A percentile compares a stretch with the other conserved stretches of the same genome.
These are phyloP conservation scores for Pseudogymnoascus sp. DNA, from an alignment of 2,329 filamentous ascomycete species.

Conservation along the genomic window DNA sequence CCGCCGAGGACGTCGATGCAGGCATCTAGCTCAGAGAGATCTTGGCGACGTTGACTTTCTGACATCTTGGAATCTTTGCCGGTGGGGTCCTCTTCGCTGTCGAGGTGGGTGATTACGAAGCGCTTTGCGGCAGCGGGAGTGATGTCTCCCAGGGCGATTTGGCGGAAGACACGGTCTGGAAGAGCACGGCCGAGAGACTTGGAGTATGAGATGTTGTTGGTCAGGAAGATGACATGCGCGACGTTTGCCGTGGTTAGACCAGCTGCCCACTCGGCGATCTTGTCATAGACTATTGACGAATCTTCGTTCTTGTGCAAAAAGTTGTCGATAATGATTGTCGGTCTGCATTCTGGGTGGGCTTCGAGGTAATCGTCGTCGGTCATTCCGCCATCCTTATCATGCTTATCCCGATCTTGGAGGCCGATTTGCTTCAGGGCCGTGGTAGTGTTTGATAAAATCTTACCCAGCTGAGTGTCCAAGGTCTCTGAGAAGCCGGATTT, in stretches of 20 bases:
- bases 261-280: constrained; percentile 84
- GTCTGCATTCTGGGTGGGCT: constrained; percentile 72
- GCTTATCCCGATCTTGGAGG: constrained; percentile 58
- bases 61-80: constrained; percentile 22
- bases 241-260: constrained; percentile 76
- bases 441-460: constrained; percentile 80
- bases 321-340: constrained; percentile 85
- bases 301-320: constrained; percentile 74
- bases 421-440: constrained; percentile 71
- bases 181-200: constrained; percentile 81
- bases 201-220: constrained; percentile 77
- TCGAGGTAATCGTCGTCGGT: constrained; percentile 83
- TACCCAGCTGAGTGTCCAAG: constrained; percentile 76
- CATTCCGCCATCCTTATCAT: constrained; percentile 63
- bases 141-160: constrained; percentile 78
- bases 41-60: constrained; percentile 26
- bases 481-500: constrained; percentile 94
- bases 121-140: constrained; percentile 78
- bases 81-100: constrained; percentile 32
- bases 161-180: constrained; percentile 83
- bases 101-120: constrained; percentile 78
- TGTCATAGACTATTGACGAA: constrained; percentile 59
- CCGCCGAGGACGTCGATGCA: constrained; percentile 80
- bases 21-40: constrained; percentile 65
- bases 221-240: constrained; percentile 91